A percentile compares a stretch with the other conserved stretches of the same genome.
These are phyloP conservation scores for Pseudogymnoascus sp. DNA, from an alignment of 2,329 filamentous ascomycete genomes.

Conservation along the genomic window DNA sequence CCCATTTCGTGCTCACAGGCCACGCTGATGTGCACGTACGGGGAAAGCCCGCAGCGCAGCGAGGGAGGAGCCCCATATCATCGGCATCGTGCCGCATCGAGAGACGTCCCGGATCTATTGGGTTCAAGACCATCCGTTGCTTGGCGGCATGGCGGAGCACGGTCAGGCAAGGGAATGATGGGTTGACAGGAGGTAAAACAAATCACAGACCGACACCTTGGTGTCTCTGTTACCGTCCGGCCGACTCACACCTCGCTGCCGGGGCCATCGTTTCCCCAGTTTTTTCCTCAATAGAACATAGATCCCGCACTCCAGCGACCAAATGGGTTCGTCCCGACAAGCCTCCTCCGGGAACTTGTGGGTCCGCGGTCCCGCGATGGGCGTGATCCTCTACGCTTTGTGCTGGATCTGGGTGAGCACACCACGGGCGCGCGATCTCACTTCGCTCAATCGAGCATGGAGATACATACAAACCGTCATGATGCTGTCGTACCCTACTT, in stretches of 20 bases:
- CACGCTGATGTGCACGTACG: neutral
- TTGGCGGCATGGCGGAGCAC: neutral
- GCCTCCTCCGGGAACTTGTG: neutral
- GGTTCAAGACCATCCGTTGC: neutral
- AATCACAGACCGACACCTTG: neutral
- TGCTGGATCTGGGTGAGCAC: neutral
- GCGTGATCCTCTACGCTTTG: neutral
- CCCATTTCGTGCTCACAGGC: neutral
- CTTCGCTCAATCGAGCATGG: neutral
- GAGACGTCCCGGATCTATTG: neutral
- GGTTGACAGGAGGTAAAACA: neutral
- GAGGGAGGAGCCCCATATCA: neutral
- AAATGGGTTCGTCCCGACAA: neutral
- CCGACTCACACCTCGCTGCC: neutral
- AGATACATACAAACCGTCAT: neutral
- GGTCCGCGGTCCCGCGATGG: neutral
- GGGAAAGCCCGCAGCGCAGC: neutral
- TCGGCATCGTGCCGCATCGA: neutral
- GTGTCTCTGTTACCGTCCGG: neutral
- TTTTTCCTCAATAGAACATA: neutral
- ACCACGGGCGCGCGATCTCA: neutral
- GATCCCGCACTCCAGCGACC: neutral
- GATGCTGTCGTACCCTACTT: no score
- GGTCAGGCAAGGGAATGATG: neutral
- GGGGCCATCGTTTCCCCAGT: neutral